Evolutionary conservation across 1,284 basidiomycete species (phyloP).

Genomic region (Sanghuangporus weigelae): DNA sequence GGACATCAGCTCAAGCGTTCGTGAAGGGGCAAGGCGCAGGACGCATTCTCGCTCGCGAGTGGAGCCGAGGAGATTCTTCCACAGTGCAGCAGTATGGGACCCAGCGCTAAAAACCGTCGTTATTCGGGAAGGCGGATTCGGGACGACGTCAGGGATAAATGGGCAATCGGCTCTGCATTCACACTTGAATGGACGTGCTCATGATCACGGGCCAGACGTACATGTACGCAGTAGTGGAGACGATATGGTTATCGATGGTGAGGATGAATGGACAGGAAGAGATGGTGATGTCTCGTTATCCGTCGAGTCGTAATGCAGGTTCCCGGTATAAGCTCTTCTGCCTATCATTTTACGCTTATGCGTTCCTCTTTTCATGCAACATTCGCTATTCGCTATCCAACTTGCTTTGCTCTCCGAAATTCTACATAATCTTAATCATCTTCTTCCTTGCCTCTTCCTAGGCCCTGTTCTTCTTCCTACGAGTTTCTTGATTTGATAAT

Average conservation of each 20-base stretch:
- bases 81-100: slow-evolving; percentile 42
- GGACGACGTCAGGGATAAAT: background rate
- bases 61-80: slow-evolving; percentile 45
- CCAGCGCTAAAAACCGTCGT: slow-evolving; percentile 17
- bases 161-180: background rate
- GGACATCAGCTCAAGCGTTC: slow-evolving; percentile 6
- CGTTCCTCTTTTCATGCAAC: background rate
- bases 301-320: slow-evolving; percentile 6
- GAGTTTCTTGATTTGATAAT: background rate
- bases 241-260: slow-evolving; percentile 6
- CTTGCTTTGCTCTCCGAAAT: background rate
- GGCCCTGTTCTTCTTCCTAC: background rate
- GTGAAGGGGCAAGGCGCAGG: slow-evolving; percentile 18
- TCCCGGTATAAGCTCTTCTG: background rate
- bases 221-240: background rate
- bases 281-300: slow-evolving; percentile 7
- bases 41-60: slow-evolving; percentile 23
- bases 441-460: background rate
- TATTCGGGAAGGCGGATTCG: slow-evolving; percentile 2
- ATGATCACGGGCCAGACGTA: background rate
- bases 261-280: slow-evolving; percentile 2
- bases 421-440: too few species aligned
- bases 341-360: background rate
- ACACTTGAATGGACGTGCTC: background rate
- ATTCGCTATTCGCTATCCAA: background rate